Base-by-base conservation (phyloP, 805 yeast genomes). In the Wickerhamomyces bovis region DNA sequence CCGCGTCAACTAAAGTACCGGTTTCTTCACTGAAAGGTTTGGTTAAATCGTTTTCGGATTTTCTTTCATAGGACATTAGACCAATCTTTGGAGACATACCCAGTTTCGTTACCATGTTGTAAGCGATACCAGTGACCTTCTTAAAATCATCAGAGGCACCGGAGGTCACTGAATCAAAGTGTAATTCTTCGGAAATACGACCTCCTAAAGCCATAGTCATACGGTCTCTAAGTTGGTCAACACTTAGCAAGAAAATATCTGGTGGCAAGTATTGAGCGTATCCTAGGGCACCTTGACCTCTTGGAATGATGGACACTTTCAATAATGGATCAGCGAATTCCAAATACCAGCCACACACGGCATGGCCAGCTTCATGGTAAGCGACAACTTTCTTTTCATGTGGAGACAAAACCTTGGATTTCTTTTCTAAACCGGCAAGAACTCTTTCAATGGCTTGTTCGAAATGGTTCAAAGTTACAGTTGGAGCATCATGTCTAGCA, bases 191-290 rank as follows among this genome's bases (percentile, higher is more conserved):
- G 48, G 90, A 80, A 3, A 88, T 95, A 58, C 97, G 75, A 10
- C 97, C 97, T 49, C 96, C 97, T 30, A 90, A 69, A 0, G 96
- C 83, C 92, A 90, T 90, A n/a, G 85, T 81, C 89, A 90, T 89
- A 53, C 95, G 74, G 65, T 90, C 92, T 54, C 67, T 66, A 57
- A 85, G 78, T 62, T 90, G 94, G 58, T 83, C 83, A 41, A 82
- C 80, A 26, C 89, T 78, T 47, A 86, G 75, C 56, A 89, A 74
- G 54, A 85, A 87, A 57, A 84, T 85, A 65, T 90, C 97, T 25
- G 89, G 87, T 16, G 97, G 97, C 52, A 90, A 72, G 61, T 89
- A 87, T 66, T 90, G 97, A 4, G 97, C 97, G 64, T 90, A 89
- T n/a, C 97, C 97, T 46, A 89, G 71, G 13, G 96, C 96, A 43